Percentiles rank a stretch among this genome's conserved stretches.
Conservation (phyloP, 2,329 filamentous ascomycete species). For the Aspergillus carbonarius region DNA sequence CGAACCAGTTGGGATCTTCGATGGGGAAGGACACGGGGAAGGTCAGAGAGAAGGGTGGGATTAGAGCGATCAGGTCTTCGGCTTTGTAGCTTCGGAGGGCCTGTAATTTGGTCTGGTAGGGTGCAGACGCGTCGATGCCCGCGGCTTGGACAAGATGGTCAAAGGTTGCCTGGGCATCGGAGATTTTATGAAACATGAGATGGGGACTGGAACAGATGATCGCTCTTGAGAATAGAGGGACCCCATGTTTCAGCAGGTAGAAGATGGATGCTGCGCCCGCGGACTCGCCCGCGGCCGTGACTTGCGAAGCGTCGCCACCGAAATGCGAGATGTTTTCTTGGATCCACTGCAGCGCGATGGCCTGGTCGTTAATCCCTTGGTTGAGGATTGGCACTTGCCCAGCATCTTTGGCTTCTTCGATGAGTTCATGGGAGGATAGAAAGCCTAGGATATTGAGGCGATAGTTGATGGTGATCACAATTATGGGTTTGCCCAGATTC, state of each 20-base stretch:
- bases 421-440: neutral
- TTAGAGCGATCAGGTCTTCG: neutral
- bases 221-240: neutral
- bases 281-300: neutral
- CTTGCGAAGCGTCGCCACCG: neutral
- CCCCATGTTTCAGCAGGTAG: neutral
- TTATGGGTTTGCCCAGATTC: neutral
- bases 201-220: neutral
- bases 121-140: neutral
- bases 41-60: neutral
- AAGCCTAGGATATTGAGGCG: neutral
- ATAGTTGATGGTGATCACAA: neutral
- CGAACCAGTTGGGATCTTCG: neutral
- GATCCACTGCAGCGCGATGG: neutral
- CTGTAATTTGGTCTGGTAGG: neutral
- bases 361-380: neutral
- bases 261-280: neutral
- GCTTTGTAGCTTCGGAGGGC: neutral
- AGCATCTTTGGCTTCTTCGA: neutral
- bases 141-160: neutral
- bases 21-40: neutral
- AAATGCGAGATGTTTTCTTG: neutral
- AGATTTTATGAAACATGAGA: neutral
- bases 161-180: neutral
- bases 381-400: neutral